Evolutionary conservation across 2,329 filamentous ascomycete species (phyloP), one percentile per base, ranked within the genome.

Genomic region (Helminthosporium solani): DNA sequence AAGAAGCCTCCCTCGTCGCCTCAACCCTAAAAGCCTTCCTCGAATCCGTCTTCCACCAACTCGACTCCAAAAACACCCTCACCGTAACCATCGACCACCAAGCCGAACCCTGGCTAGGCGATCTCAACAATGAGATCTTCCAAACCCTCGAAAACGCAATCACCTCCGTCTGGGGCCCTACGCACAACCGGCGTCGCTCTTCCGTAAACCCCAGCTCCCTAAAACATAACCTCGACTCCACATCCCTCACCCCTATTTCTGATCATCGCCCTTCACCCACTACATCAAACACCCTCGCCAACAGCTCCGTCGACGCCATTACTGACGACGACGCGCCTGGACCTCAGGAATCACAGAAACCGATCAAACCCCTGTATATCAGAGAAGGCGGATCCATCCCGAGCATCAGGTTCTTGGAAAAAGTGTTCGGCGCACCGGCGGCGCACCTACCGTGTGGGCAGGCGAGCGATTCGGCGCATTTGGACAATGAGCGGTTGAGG

Each of bases 381-480:
- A 83, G 94, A 8, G 94, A 99, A 71, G 94, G 94, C 11, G 94
- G 94, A 4, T 95, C 88, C 0, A 99, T 99, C 57, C 94, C 94
- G 0, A 89, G 89, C 0, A 97, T 97, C 46, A 78, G 94, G 5
- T 97, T 97, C 64, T 67, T 97, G 30, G 92, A 97, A 69, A 96
- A 96, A 73, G 90, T 95, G 61, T 96, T 97, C 64, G 79, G 80
- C 2, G 94, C 94, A 0, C 90, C 91, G 0, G 92, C 94, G 0
- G 92, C 92, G 0, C 91, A 97, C 69, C 73, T 99, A 27, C 95
- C 94, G 0, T 96, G 91, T 63, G 95, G 95, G 0, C 91, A 96
- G 71, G 90, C 92, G 11, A 96, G 89, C 59, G 94, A 99, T 64
- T 85, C 86, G 41, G 94, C 92, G 15, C 94, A 99, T 79, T 72